Percentiles rank a stretch among this genome's conserved stretches.
phyloP scores from a whole-genome alignment of 495 filamentous ascomycete species.

The Melanomma pulvis-pyrius region DNA sequence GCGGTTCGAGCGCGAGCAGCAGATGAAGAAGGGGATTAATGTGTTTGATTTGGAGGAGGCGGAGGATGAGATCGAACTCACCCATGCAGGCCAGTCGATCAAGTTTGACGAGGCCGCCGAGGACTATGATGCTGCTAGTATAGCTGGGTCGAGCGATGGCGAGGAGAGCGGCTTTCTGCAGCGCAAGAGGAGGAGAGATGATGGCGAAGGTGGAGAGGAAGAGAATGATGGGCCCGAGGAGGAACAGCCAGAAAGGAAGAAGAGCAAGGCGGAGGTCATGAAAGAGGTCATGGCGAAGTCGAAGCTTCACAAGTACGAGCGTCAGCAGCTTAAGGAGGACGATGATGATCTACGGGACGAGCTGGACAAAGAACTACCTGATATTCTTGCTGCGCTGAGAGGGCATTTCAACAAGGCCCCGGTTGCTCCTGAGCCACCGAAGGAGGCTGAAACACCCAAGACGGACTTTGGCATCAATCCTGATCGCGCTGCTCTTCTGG shows the following conservation, averaged over 20 bases:
- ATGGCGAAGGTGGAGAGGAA: conserved; percentile 47
- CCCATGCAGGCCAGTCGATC: conserved; percentile 79
- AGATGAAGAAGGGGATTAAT: conserved; percentile 68
- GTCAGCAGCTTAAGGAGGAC: conserved; percentile 89
- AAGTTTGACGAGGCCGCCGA: conserved; percentile 70
- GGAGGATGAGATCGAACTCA: conserved; percentile 72
- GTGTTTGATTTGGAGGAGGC: conserved; percentile 91
- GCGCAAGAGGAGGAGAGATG: conserved; percentile 63
- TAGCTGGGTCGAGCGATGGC: conserved; percentile 32
- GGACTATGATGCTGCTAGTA: conserved; percentile 45
- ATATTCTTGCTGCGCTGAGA: conserved; percentile 72
- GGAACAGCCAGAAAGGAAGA: conserved; percentile 72
- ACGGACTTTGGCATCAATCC: conserved; percentile 57
- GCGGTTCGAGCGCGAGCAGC: conserved; percentile 84
- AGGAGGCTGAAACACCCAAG: neutral
- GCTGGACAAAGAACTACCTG: conserved; percentile 74
- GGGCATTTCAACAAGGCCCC: conserved; percentile 51
- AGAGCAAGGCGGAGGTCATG: conserved; percentile 93
- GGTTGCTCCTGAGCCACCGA: conserved; percentile 44
- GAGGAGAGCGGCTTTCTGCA: conserved; percentile 59
- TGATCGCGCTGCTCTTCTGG: conserved; percentile 60
- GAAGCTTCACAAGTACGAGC: conserved; percentile 89
- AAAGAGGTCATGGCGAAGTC: conserved; percentile 97
- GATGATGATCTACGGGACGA: conserved; percentile 88
- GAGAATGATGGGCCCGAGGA: conserved; percentile 54